Evolutionary conservation across 352 stramenopile genomes (phyloP), one percentile per base, ranked within the genome.

Genomic region (Ophiocytium majus): DNA sequence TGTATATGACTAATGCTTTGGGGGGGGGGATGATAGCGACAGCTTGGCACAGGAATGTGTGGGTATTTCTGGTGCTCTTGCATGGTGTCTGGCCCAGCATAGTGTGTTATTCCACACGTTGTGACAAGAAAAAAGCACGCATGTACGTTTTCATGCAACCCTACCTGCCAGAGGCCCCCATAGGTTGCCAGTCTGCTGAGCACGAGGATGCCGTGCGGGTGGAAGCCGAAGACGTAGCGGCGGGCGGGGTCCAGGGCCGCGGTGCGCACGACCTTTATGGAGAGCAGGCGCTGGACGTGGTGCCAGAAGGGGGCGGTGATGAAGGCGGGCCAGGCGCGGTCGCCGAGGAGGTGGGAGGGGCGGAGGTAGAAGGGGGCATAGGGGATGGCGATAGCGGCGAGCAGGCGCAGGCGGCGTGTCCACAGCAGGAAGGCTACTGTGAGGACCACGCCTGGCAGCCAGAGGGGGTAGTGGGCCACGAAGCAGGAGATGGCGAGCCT

Each of bases 191-290:
- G 36, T 14, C 76, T 35, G 76, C 32, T 57, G 5, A 81, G 34
- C 28, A 81, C 32, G 5, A 81, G 34, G 17, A 81, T 81, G 28
- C 76, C 76, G 76, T 81, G 76, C 34, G 76, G 76, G 33, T 81
- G 76, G 19, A 36, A 81, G 17, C 76, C 76, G 28, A 81, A 81
- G 28, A 81, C 50, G 76, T 81, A 81, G 1, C 57, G 76, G 10
- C 19, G 14, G 28, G 32, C n/a, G 9, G 76, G 76, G 32, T 31
- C 32, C 9, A 81, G 76, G 17, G 50, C 76, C 9, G 50, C 76
- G 28, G 32, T 19, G 17, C 76, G 10, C 36, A 63, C 76, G 28
- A 81, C 76, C 36, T 81, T 36, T 28, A 81, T 17, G 57, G 28
- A 28, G 1, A 81, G 33, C 9, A 28, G 32, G 14, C 76, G 76